Evolutionary conservation across 2,329 filamentous ascomycete species (phyloP).

Genomic region (Gnomoniopsis smithogilvyi): DNA sequence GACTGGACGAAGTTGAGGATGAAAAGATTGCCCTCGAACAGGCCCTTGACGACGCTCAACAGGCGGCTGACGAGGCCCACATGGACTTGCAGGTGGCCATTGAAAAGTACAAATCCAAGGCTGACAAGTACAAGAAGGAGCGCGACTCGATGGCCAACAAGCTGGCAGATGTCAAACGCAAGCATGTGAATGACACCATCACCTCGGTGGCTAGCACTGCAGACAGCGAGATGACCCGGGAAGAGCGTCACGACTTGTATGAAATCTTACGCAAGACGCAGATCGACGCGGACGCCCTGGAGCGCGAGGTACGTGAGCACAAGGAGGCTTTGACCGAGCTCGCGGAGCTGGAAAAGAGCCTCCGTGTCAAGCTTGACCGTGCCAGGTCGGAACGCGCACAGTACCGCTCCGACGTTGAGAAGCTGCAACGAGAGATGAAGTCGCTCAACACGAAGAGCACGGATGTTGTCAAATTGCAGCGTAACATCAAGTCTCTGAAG

Average conservation of each 20-base stretch:
- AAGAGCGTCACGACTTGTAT: slow-evolving; percentile 59
- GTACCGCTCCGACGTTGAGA: slow-evolving; percentile 52
- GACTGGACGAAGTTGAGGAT: slow-evolving; percentile 56
- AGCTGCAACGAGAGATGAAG: slow-evolving; percentile 50
- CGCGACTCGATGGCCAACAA: slow-evolving; percentile 36
- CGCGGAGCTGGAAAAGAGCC: slow-evolving; percentile 52
- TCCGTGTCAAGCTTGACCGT: slow-evolving; percentile 66
- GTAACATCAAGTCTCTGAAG: slow-evolving; percentile 46
- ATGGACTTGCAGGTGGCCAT: slow-evolving; percentile 41
- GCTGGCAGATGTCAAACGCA: slow-evolving; percentile 26
- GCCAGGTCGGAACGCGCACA: slow-evolving; percentile 62
- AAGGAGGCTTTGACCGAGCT: slow-evolving; percentile 61
- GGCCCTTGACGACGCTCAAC: slow-evolving; percentile 53
- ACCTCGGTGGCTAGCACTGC: slow-evolving; percentile 23
- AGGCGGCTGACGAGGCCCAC: slow-evolving; percentile 45
- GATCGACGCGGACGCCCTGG: slow-evolving; percentile 64
- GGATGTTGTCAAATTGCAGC: slow-evolving; percentile 45
- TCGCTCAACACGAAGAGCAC: slow-evolving; percentile 38
- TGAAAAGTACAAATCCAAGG: slow-evolving; percentile 43
- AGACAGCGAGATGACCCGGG: slow-evolving; percentile 40
- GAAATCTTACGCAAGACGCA: slow-evolving; percentile 60
- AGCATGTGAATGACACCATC: slow-evolving; percentile 25
- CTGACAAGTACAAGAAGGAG: slow-evolving; percentile 49
- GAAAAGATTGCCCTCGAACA: slow-evolving; percentile 57
- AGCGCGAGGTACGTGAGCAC: slow-evolving; percentile 67